phyloP scores from a whole-genome alignment of 139 green algal genomes.

The Coccomyxa sp. region DNA sequence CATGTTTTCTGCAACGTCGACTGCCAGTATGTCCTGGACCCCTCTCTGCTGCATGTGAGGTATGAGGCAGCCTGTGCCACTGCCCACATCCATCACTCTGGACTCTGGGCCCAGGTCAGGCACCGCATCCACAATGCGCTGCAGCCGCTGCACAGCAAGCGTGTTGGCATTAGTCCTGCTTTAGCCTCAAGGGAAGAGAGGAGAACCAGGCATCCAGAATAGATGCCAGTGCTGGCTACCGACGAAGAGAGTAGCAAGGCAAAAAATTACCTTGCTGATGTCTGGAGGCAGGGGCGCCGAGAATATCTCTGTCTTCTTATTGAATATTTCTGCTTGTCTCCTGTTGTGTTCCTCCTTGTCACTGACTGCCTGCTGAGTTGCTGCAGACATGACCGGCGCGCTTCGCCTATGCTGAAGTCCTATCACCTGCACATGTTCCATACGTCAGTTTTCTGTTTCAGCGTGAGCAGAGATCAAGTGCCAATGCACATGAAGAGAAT shows the following conservation, averaged over 20 bases:
- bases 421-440: too few species aligned
- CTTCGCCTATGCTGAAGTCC: background rate
- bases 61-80: conserved; percentile 61
- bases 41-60: conserved; percentile 37
- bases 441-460: background rate
- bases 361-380: background rate
- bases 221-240: too few species aligned
- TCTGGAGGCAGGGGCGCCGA: background rate
- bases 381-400: background rate
- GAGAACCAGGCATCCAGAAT: background rate
- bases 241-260: background rate
- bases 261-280: background rate
- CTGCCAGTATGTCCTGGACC: conserved; percentile 53
- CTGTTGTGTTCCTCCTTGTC: conserved; percentile 3
- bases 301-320: background rate
- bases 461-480: background rate
- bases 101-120: conserved; percentile 34
- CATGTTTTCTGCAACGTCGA: conserved; percentile 58
- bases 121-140: conserved; percentile 19
- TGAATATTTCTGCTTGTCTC: conserved; percentile 4
- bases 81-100: conserved; percentile 58
- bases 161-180: background rate
- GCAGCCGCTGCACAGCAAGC: conserved; percentile 19
- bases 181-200: background rate
- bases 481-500: background rate